Evolutionary conservation across 2,329 filamentous ascomycete species (phyloP), one percentile per base, ranked within the genome.

Genomic region (Colletotrichum lentis): DNA sequence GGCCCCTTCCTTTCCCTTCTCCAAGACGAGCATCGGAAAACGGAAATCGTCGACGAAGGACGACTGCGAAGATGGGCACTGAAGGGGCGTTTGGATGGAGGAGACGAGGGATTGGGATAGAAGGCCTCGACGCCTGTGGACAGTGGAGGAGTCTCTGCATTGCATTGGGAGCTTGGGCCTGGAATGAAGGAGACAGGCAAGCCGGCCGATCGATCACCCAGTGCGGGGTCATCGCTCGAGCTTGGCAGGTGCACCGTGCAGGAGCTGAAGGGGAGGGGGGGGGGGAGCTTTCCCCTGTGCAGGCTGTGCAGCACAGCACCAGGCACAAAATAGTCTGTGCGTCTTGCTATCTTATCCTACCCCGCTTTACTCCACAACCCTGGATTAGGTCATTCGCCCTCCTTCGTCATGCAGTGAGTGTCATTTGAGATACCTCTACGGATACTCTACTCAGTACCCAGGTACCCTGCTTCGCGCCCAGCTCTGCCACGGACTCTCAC

Each of bases 191-290:
- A 18, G 44, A 12, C 31, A 20, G 44, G 12, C 18, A 31, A 31
- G 55, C n/a, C 27, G n/a, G 22, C 20, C 53, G 41, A 43, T 22
- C 35, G n/a, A 37, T 53, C 49, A 22, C 27, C 35, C 18, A 46
- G 54, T 31, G 27, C 54, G 39, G 41, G 54, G 54, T 57, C 12
- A n/a, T 20, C 16, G 27, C 31, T 49, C n/a, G 37, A 54, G 50
- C 27, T 54, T 37, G 18, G 31, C 12, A 54, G 52, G 52, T 39
- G 35, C 52, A 37, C n/a, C n/a, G n/a, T n/a, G n/a, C n/a, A n/a
- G 53, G 14, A 56, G 22, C 53, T 43, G 39, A 41, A 37, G 14
- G 50, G 10, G 49, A 41, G 53, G 14, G 50, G n/a, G n/a, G n/a
- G n/a, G n/a, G n/a, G n/a, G n/a, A 24, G 49, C 49, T 52, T 35